phyloP scores from a whole-genome alignment of 441 rosid genomes.

The Adansonia grandidieri region DNA sequence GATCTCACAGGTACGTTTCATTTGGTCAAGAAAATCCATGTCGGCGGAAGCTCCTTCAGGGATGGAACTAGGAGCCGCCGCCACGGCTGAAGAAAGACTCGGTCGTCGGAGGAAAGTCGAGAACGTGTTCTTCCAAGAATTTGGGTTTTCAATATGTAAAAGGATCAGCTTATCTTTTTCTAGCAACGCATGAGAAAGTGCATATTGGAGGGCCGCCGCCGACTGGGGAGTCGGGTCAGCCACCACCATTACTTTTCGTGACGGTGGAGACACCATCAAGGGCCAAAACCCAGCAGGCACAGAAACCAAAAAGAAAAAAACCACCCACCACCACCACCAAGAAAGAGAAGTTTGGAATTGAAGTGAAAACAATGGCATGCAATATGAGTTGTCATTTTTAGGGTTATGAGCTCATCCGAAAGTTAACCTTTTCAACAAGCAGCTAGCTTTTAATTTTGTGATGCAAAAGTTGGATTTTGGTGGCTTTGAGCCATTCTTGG shows the following conservation, averaged over 20 bases:
- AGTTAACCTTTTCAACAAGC: not conserved
- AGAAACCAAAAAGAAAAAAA: not conserved
- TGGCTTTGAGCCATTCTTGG: not conserved
- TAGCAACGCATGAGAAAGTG: conserved; percentile 15
- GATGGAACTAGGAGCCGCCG: not conserved
- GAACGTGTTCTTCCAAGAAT: conserved; percentile 63
- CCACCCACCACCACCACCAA: not conserved
- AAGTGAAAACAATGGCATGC: not conserved
- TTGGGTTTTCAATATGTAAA: conserved; percentile 46
- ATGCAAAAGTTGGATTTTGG: not conserved
- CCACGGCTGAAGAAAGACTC: conserved; percentile 23
- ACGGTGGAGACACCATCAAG: conserved; percentile 35
- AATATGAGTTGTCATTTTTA: conserved; percentile 11
- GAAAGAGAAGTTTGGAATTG: not conserved
- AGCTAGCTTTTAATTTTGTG: not conserved
- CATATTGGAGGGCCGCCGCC: conserved; percentile 47
- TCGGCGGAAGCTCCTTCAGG: conserved; percentile 29
- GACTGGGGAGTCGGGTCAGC: conserved; percentile 51
- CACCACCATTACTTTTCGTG: conserved; percentile 45
- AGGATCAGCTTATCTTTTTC: conserved; percentile 48
- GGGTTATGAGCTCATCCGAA: not conserved
- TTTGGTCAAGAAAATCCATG: conserved; percentile 65
- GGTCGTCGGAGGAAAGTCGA: conserved; percentile 54
- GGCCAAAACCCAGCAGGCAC: not conserved
- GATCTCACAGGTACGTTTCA: conserved; percentile 60